Base-by-base conservation (phyloP, 2,329 filamentous ascomycete genomes). In the Stemphylium vesicarium region DNA sequence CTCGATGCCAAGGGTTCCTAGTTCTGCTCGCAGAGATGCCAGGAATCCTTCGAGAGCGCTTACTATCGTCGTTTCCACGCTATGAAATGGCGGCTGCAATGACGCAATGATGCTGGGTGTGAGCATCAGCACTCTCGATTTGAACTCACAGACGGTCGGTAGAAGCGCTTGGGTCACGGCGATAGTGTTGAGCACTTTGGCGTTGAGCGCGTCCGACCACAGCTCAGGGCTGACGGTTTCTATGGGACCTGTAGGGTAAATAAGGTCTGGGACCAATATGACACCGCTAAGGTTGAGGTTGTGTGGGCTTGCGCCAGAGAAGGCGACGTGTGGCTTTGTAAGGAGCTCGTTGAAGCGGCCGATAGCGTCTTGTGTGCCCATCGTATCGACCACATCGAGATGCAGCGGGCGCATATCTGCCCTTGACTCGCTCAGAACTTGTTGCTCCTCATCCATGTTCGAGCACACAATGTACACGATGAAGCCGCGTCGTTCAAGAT, bases 141-240 rank as follows among this genome's bases (percentile, higher is more conserved):
- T 66, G 79, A 78, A 84, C 76, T 76, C 80, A 73, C 73, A 66
- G 72, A 83, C 60, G 65, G 77, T 68, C 68, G 82, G 80, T 8
- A 98, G 82, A 78, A 98, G 95, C 48, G 91, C 85, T 77, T 97
- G 93, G 35, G 93, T 88, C 4, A 90, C 92, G 47, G 96, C 84
- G 63, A 98, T 92, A 1, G 94, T 94, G 53, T 92, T 90, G 50
- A 98, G 84, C 11, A 99, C 84, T 69, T 96, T 93, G 13, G 92
- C 94, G 75, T 97, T 96, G 74, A 98, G 87, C 31, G 92, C 88
- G 71, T 97, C 92, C 60, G 91, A 91, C 80, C 96, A 95, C 66
- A 86, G 88, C 26, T 91, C 90, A 0, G 91, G 88, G 6, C 91
- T 87, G 55, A 97, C 88, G 4, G 91, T 93, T 58, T 92, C 91